Base-by-base conservation (phyloP, 140 eudicot genomes). In the Stevia rebaudiana region DNA sequence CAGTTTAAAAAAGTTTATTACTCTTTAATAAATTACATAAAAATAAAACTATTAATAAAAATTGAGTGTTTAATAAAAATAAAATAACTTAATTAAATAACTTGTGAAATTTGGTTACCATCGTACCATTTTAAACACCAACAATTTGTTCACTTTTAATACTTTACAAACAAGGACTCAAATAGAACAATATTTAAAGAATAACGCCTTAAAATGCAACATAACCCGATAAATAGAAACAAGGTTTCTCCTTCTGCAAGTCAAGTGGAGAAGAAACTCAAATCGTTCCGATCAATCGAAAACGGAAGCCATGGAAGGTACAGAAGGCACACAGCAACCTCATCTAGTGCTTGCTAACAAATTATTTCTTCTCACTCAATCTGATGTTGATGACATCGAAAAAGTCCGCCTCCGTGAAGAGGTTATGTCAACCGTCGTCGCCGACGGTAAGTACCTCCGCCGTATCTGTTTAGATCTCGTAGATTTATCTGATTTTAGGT, bases 391-490 rank as follows among this genome's bases (percentile, higher is more conserved):
- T 9, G 95, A 87, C 67, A 84, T 84, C 70, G 98, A 87, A n/a
- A 91, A 91, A 67, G 96, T 87, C 17, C 89, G 85, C 40, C 96
- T 84, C 74, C 87, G 90, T 3, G 91, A 91, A 3, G 96, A 91
- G 61, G 98, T 87, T 43, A 61, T 73, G 43, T 16, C 76, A 51
- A 67, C 82, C 68, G 81, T 87, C 23, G 39, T 73, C 11, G 76
- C 83, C 60, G 81, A 87, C 68, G 87, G 98, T 90, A 81, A 64
- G 13, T 6, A 4, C 10, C 36, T 49, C 39, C 71, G 13, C 37
- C n/a, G 0, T 3, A 33, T 11, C 22, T 35, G 3, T 31, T 63
- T 40, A 11, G 59, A 42, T 60, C 51, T 51, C 17, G 8, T 39
- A 1, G 0, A 13, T 59, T 55, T 8, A 4, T 52, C 6, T 19